A percentile compares a stretch with the other conserved stretches of the same genome.
phyloP scores from a whole-genome alignment of 2,329 filamentous ascomycete species.

The Bipolaris cookei region DNA sequence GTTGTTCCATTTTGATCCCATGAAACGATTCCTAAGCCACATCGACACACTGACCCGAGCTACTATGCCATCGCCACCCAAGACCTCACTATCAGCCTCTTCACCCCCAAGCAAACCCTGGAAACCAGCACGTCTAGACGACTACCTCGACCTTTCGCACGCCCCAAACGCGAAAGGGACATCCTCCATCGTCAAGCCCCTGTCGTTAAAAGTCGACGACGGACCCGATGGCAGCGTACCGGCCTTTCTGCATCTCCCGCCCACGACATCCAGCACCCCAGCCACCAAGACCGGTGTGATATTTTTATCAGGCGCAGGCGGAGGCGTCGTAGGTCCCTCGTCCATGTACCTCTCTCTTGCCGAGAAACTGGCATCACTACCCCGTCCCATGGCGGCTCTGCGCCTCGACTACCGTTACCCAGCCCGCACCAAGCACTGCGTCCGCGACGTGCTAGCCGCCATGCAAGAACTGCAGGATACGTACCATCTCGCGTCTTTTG shows the following conservation, averaged over 20 bases:
- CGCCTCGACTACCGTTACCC: conserved; percentile 9
- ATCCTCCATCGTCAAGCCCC: conserved; percentile 1
- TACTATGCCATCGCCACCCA: not conserved
- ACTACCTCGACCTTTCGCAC: conserved; percentile 4
- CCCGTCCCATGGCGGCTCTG: not conserved
- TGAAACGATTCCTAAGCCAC: conserved; percentile 1
- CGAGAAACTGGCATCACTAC: not conserved
- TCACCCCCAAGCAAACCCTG: not conserved
- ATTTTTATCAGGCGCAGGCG: conserved; percentile 2
- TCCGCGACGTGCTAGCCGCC: conserved; percentile 3
- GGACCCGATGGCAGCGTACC: conserved; percentile 2
- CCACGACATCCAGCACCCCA: not conserved
- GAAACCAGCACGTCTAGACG: not conserved
- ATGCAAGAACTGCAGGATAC: conserved; percentile 2
- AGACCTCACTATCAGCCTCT: not conserved
- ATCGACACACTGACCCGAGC: not conserved
- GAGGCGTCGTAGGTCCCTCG: conserved; percentile 3
- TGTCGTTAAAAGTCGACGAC: conserved; percentile 1
- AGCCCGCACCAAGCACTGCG: conserved; percentile 3
- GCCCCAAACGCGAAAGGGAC: not conserved
- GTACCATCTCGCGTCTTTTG: not conserved
- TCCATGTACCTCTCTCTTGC: conserved; percentile 3
- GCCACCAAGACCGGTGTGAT: conserved; percentile 2
- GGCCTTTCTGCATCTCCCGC: conserved; percentile 6
- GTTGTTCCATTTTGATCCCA: not conserved